Evolutionary conservation across 768 basidiomycete species (phyloP), one percentile per base, ranked within the genome.

Genomic region (Psilocybe azurescens): DNA sequence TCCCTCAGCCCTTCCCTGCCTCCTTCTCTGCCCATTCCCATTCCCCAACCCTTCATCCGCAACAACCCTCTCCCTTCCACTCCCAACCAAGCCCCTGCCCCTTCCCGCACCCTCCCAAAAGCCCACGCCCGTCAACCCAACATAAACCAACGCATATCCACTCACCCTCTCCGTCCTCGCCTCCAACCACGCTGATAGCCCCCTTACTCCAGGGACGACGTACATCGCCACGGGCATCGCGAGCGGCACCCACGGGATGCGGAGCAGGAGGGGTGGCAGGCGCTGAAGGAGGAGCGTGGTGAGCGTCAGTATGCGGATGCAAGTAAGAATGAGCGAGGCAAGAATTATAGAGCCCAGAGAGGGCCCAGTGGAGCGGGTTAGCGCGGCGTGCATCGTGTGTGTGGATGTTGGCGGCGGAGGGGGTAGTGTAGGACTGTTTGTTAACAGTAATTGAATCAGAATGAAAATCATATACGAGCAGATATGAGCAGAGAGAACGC

Each of bases 291-390:
- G 78, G 13, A 85, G 56, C 0, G 81, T 79, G 24, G 85, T 47
- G 3, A 89, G 73, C 0, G 81, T 75, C 52, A 91, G 79, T 3
- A 88, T 63, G 16, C 89, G 87, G n/a, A 93, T 81, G 47, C 82
- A 72, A 3, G 94, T 88, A 49, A 95, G 84, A 46, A 95, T 83
- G 36, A 95, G 81, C 0, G 93, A 86, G 3, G 93, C 85, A 53
- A 95, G 79, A 59, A 85, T 86, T 55, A 95, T 86, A 0, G 89
- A 88, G 2, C 96, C 96, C 5, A 96, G 76, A 0, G 91, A 95
- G 1, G 93, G 89, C 4, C 90, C 89, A 1, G 89, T 89, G 0
- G 95, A 86, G 0, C 96, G 89, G 48, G 85, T 83, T 51, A 95
- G 77, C 0, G 93, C 91, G 1, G 89, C 86, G 59, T 92, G 90